Base-by-base conservation (phyloP, 1,139 yeast genomes). In the Blastobotrys ciferrii region DNA sequence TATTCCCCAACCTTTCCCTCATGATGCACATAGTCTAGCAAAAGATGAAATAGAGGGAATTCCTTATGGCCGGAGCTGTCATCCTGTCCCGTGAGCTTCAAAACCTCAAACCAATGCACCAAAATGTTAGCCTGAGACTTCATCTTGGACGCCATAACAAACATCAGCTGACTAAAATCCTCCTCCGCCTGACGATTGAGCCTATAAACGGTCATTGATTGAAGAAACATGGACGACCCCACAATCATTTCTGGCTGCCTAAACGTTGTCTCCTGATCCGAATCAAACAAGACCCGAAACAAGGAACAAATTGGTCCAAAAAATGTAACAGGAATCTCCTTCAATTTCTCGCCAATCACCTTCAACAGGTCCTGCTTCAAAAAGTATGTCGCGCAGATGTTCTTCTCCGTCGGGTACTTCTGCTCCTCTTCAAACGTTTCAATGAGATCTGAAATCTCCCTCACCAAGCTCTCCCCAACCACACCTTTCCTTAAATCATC, bases 1-100 rank as follows among this genome's bases (percentile, higher is more conserved):
- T 54, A 57, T 19, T 62, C 65, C 12, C 70, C 70, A 0, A 58
- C 55, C 1, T 49, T 50, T 3, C 60, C 66, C 11, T 59, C 65
- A 28, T 58, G 62, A 40, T 59, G 54, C 9, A 64, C 58, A 42
- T 57, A 60, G 36, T 61, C 62, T 14, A 63, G 45, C 11, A 66
- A 53, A 30, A 64, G 47, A 42, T 58, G 55, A 31, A 64, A 54
- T 32, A 66, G 49, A 9, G 67, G 66, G 46, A 60, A 57, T 18
- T 55, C 56, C 7, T 45, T 18, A 14, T 19, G 17, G 18, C 40
- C 35, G 9, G 38, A 18, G 4, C 18, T 28, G 13, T 35, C 40
- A 7, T 14, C 6, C 2, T 35, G 25, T 2, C 14, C 23, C 4
- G 45, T 43, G 12, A 40, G 23, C 28, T 49, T 55, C 30, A 55